Percentiles rank a stretch among this genome's conserved stretches.
Evolutionary conservation across 176 grass and related monocot genomes (phyloP).

Genomic region (Bonia amplexicaulis): DNA sequence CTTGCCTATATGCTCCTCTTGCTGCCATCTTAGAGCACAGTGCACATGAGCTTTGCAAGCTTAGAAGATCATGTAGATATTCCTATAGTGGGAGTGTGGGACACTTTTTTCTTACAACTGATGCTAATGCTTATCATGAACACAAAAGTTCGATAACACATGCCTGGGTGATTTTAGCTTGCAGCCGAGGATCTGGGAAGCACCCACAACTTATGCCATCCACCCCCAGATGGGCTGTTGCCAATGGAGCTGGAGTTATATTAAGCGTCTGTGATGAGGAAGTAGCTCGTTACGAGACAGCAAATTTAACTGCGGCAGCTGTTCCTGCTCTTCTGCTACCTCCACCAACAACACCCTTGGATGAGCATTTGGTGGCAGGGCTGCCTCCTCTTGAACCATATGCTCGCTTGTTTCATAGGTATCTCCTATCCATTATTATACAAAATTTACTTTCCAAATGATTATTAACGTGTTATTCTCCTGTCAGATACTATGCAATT

Average conservation of each 20-base stretch:
- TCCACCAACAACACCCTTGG: conserved; percentile 87
- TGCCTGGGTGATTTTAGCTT: conserved; percentile 48
- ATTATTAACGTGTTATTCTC: conserved; percentile 12
- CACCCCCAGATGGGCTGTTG: conserved; percentile 99
- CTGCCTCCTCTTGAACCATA: conserved; percentile 93
- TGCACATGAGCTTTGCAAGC: not conserved
- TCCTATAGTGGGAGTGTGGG: not conserved
- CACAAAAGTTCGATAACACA: not conserved
- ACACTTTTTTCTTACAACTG: not conserved
- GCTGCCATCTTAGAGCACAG: not conserved
- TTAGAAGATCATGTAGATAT: not conserved
- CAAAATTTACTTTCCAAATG: conserved; percentile 7
- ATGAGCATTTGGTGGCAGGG: conserved; percentile 92
- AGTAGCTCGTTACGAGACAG: conserved; percentile 86
- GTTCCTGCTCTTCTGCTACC: conserved; percentile 96
- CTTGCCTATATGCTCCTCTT: no score
- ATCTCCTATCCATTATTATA: conserved; percentile 7
- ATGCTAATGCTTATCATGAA: conserved; percentile 3
- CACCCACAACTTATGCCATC: conserved; percentile 99
- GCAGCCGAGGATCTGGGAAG: conserved; percentile 89
- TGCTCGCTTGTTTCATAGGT: conserved; percentile 97
- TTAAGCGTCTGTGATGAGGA: conserved; percentile 98
- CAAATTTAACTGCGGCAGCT: conserved; percentile 94
- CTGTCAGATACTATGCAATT: conserved; percentile 86
- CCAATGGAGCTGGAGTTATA: conserved; percentile 98